Evolutionary conservation across 208 protist genomes (phyloP).

Genomic region (Crithidia mellificae): DNA sequence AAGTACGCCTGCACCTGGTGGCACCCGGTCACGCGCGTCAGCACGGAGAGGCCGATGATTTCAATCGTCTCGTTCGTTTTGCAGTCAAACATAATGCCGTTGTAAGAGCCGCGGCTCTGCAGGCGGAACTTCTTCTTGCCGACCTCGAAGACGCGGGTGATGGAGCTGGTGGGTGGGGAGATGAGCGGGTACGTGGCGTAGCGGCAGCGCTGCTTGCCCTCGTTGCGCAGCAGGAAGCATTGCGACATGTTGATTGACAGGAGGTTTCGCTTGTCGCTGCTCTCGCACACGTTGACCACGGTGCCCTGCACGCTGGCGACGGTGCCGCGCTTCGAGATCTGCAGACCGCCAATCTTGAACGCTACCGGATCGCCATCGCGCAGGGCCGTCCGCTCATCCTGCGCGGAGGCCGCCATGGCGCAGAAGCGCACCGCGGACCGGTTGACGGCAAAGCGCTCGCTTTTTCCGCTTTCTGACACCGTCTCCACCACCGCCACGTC

Average conservation of each 20-base stretch:
- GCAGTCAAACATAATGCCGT: conserved; percentile 92
- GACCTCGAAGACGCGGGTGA: conserved; percentile 81
- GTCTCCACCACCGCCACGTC: conserved; percentile 80
- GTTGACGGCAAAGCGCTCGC: conserved; percentile 45
- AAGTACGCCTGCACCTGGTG: conserved; percentile 87
- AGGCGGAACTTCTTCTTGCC: conserved; percentile 75
- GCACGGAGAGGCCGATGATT: conserved; percentile 66
- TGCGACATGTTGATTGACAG: conserved; percentile 51
- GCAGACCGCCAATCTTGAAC: conserved; percentile 60
- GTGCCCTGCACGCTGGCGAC: conserved; percentile 41
- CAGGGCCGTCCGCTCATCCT: conserved; percentile 17
- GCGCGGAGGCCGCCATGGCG: conserved; percentile 49
- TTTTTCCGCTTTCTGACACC: conserved; percentile 29
- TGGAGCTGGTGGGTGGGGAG: conserved; percentile 52
- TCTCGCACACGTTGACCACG: conserved; percentile 58
- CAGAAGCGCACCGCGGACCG: conserved; percentile 79
- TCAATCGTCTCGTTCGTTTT: conserved; percentile 68
- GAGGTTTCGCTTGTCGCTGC: conserved; percentile 55
- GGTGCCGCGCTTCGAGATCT: conserved; percentile 61
- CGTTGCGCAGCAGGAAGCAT: conserved; percentile 80
- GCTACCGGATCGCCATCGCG: conserved; percentile 53
- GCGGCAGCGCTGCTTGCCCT: conserved; percentile 46
- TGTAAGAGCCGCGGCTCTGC: conserved; percentile 77
- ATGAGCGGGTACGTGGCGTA: conserved; percentile 64
- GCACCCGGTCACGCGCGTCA: conserved; percentile 71